These are phyloP conservation scores for Fusarium pininemorale DNA, from an alignment of 2,329 filamentous ascomycete genomes.

Conservation along the genomic window DNA sequence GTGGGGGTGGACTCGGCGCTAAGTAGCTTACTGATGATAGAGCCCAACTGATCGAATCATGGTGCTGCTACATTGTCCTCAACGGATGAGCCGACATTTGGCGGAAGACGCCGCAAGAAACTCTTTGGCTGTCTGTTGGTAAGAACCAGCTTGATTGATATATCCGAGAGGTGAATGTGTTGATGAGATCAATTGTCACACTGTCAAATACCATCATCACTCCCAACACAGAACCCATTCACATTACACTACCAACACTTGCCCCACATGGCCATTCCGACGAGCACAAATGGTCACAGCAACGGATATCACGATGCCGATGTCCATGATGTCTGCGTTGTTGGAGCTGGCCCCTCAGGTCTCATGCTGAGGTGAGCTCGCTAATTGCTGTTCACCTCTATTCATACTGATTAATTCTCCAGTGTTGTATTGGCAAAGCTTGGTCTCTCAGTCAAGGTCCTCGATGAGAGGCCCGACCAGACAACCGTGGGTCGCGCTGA, in stretches of 20 bases:
- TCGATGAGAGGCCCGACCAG: slow-evolving; percentile 74
- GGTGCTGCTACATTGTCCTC: not conserved
- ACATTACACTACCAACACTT: not conserved
- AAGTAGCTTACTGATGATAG: not conserved
- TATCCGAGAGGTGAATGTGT: not conserved
- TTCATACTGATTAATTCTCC: not conserved
- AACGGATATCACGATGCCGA: not conserved
- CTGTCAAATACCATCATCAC: not conserved
- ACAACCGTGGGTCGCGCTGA: slow-evolving; percentile 75
- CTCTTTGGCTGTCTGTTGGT: not conserved
- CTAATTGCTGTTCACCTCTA: accelerated
- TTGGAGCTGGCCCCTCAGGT: slow-evolving; percentile 65
- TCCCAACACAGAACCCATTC: not conserved
- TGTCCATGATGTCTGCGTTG: slow-evolving; percentile 58
- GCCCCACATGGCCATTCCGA: not conserved
- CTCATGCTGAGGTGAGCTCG: slow-evolving; percentile 58
- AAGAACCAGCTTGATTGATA: not conserved
- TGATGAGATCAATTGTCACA: not conserved
- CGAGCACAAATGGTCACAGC: not conserved
- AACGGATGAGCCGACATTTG: not conserved
- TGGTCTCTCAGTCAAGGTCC: slow-evolving; percentile 70
- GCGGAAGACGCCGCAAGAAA: not conserved
- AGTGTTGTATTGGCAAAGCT: slow-evolving; percentile 65
- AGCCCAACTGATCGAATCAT: not conserved
- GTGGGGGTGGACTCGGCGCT: not conserved